Conservation (phyloP, 1,284 basidiomycete genomes). For the Meripilus lineatus region DNA sequence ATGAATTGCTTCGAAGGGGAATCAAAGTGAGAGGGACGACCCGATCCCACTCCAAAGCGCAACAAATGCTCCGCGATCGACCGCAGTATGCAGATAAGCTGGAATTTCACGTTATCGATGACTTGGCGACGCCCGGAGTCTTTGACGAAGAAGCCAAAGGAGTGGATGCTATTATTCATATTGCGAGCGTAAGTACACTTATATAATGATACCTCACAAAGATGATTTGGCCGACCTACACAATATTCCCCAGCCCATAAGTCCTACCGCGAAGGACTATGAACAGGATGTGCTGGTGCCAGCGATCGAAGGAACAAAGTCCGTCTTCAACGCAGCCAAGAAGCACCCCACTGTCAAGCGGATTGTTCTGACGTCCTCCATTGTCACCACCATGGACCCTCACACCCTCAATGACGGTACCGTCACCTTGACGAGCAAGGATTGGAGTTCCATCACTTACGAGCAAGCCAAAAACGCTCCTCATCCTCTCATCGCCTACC, state of each 20-base stretch:
- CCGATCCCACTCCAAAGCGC: slow-evolving; percentile 11
- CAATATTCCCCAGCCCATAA: too few species aligned
- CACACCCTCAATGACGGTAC: slow-evolving; percentile 1
- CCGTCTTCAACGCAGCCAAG: slow-evolving; percentile 21
- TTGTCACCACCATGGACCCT: slow-evolving; percentile 44
- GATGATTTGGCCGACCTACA: slow-evolving; percentile 10
- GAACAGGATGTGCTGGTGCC: slow-evolving; percentile 20
- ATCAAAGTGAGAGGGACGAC: slow-evolving; percentile 17
- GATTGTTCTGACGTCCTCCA: slow-evolving; percentile 62
- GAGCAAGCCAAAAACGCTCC: slow-evolving; percentile 4
- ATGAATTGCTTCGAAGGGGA: slow-evolving; percentile 17
- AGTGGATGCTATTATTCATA: slow-evolving; percentile 25
- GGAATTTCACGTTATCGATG: slow-evolving; percentile 11
- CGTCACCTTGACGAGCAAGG: slow-evolving; percentile 8
- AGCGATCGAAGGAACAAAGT: slow-evolving; percentile 25
- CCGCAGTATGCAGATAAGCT: slow-evolving; percentile 7
- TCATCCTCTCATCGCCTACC: not conserved
- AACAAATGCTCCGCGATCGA: slow-evolving; percentile 5
- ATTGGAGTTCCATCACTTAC: slow-evolving; percentile 14
- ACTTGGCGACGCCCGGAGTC: slow-evolving; percentile 22
- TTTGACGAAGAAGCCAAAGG: slow-evolving; percentile 46
- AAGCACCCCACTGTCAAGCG: slow-evolving; percentile 41
- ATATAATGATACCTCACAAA: slow-evolving; percentile 3
- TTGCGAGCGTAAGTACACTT: slow-evolving; percentile 14
- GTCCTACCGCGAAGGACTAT: slow-evolving; percentile 7